Percentiles rank a stretch among this genome's conserved stretches.
Evolutionary conservation across 768 basidiomycete species (phyloP).

Genomic region (Boletellus ananiceps): DNA sequence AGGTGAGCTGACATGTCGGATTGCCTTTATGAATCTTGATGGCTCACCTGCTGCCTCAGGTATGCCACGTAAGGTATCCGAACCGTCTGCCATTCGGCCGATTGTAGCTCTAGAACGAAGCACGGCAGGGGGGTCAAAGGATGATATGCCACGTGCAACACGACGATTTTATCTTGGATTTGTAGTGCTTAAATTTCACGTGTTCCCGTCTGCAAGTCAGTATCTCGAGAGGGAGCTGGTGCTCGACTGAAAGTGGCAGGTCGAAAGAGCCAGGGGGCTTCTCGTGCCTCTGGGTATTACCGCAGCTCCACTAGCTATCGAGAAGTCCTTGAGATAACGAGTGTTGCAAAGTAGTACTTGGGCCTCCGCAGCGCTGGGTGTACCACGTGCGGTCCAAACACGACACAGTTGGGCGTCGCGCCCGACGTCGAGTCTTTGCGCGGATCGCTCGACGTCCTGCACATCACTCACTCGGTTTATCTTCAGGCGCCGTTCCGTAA

Average conservation of each 20-base stretch:
- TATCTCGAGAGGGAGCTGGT: not conserved
- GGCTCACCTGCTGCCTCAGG: conserved; percentile 6
- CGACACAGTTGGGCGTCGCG: too few species aligned
- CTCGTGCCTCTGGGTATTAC: conserved; percentile 2
- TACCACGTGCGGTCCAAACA: conserved; percentile 7
- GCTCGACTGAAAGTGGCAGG: conserved; percentile 17
- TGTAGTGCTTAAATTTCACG: not conserved
- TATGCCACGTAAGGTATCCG: conserved; percentile 16
- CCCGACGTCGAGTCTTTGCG: too few species aligned
- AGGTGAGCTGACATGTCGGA: conserved; percentile 44
- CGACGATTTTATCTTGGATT: conserved; percentile 1
- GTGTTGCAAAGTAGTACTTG: not conserved
- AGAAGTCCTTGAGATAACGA: conserved; percentile 1
- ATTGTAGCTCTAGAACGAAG: conserved; percentile 12
- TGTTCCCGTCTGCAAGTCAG: not conserved
- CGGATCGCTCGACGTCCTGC: too few species aligned
- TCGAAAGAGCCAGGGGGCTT: conserved; percentile 13
- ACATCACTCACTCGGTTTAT: too few species aligned
- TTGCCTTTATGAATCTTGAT: conserved; percentile 4
- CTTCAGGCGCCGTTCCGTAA: conserved; percentile 29
- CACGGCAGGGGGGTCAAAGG: not conserved
- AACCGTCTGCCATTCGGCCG: not conserved
- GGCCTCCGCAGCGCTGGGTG: too few species aligned
- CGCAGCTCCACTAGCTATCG: not conserved
- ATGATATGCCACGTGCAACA: conserved; percentile 1